Evolutionary conservation across 139 green algal genomes (phyloP).

Genomic region (Chlamydomonas schloesseri): DNA sequence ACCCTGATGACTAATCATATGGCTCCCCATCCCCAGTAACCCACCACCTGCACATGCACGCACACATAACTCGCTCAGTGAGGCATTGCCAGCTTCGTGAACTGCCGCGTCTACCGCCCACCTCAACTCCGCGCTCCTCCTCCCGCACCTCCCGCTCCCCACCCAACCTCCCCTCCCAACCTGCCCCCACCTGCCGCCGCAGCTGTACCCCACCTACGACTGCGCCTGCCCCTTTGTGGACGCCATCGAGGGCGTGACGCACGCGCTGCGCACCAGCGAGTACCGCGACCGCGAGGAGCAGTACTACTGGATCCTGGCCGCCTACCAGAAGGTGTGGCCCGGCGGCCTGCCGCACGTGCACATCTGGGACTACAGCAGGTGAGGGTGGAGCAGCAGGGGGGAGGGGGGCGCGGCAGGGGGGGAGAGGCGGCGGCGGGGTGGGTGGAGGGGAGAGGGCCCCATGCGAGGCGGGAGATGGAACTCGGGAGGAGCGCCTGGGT

Average conservation of each 20-base stretch:
- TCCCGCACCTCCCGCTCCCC: background rate
- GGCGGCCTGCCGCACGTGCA: slow-evolving; percentile 84
- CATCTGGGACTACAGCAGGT: slow-evolving; percentile 97
- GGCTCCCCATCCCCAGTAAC: slow-evolving; percentile 10
- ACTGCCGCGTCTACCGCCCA: no score
- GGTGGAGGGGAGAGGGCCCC: no score
- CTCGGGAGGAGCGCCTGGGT: no score
- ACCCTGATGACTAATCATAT: slow-evolving; percentile 52
- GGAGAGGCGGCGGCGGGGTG: background rate
- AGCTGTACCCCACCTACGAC: slow-evolving; percentile 99
- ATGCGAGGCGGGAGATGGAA: no score
- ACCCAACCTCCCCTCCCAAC: background rate
- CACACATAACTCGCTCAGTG: no score
- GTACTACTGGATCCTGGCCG: slow-evolving; percentile 89
- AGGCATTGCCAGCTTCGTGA: no score
- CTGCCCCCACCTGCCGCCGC: slow-evolving; percentile 1
- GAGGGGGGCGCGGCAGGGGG: background rate
- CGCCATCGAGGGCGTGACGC: slow-evolving; percentile 93
- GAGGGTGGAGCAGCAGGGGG: no score
- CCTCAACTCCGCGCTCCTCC: background rate
- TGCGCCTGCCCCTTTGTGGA: slow-evolving; percentile 98
- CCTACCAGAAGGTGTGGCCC: slow-evolving; percentile 81
- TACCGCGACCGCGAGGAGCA: slow-evolving; percentile 91
- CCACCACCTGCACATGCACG: no score
- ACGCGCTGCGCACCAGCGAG: slow-evolving; percentile 96